A percentile compares a stretch with the other conserved stretches of the same genome.
Evolutionary conservation across 2,329 filamentous ascomycete species (phyloP).

Genomic region (Nigrospora oryzae): DNA sequence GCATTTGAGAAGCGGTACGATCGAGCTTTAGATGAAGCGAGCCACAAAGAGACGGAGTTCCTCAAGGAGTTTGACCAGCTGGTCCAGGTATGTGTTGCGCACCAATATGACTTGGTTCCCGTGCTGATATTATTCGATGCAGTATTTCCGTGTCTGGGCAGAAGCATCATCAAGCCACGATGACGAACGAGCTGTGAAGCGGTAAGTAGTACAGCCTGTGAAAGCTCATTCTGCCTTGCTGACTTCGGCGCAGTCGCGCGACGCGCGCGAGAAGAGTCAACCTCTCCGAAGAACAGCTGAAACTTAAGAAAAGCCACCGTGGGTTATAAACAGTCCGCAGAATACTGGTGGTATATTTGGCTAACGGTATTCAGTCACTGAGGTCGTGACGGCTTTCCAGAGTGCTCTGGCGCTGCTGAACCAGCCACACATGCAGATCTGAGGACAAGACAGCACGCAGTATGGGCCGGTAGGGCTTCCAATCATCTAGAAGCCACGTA

Average conservation of each 20-base stretch:
- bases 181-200: slow-evolving; percentile 67
- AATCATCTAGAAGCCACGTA: too few relatives aligned
- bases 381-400: slow-evolving; percentile 56
- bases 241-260: slow-evolving; percentile 48
- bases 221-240: not conserved
- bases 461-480: not conserved
- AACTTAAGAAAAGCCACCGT: slow-evolving; percentile 76
- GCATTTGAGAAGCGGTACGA: slow-evolving; percentile 66
- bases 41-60: slow-evolving; percentile 55
- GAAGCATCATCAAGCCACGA: slow-evolving; percentile 64
- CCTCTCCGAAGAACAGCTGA: slow-evolving; percentile 61
- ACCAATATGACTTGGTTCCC: slow-evolving; percentile 6
- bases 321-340: slow-evolving; percentile 25
- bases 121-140: slow-evolving; percentile 4
- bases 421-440: slow-evolving; percentile 5
- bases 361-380: slow-evolving; percentile 29
- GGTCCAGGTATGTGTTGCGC: slow-evolving; percentile 44
- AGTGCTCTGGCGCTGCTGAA: slow-evolving; percentile 49
- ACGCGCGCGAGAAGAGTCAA: slow-evolving; percentile 73
- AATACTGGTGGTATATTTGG: slow-evolving; percentile 3
- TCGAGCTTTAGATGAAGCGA: slow-evolving; percentile 53
- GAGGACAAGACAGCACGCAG: not conserved
- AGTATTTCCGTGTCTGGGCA: slow-evolving; percentile 80
- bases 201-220: slow-evolving; percentile 35
- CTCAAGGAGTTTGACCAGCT: slow-evolving; percentile 59